Conservation (phyloP, 345 rosid species). For the Xanthoceras sorbifolium region DNA sequence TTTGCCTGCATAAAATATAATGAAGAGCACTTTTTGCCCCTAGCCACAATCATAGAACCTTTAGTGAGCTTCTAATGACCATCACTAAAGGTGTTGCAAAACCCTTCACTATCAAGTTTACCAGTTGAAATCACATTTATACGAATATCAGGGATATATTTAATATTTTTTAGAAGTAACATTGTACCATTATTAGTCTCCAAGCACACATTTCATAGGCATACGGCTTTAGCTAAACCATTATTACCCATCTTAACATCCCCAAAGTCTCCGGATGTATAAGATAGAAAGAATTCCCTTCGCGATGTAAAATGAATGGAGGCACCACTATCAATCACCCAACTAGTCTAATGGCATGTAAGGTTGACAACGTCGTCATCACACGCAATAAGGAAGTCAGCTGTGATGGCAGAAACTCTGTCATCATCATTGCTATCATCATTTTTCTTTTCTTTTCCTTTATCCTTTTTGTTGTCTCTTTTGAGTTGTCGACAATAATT, state of each 20-base stretch:
- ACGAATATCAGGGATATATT: no score
- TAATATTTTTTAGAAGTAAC: no score
- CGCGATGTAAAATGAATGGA: background rate
- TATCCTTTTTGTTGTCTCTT: no score
- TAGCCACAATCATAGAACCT: background rate
- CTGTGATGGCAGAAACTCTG: no score
- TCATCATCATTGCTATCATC: no score
- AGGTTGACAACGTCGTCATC: background rate
- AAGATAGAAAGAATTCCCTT: background rate
- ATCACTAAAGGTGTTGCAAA: background rate
- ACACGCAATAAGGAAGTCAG: background rate
- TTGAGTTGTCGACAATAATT: no score
- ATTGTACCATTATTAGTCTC: no score
- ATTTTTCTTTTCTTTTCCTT: background rate
- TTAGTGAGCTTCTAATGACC: background rate
- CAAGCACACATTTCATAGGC: no score
- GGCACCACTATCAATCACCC: constrained; percentile 1
- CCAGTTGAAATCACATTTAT: background rate
- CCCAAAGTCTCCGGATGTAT: background rate
- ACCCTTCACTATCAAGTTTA: background rate
- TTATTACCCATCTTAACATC: constrained; percentile 3
- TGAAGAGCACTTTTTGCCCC: no score
- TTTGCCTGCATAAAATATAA: no score
- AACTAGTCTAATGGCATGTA: background rate
- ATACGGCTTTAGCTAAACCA: no score